A percentile compares a stretch with the other conserved stretches of the same genome.
These are phyloP conservation scores for Trametes sanguinea DNA, from an alignment of 768 basidiomycete species.

Conservation along the genomic window DNA sequence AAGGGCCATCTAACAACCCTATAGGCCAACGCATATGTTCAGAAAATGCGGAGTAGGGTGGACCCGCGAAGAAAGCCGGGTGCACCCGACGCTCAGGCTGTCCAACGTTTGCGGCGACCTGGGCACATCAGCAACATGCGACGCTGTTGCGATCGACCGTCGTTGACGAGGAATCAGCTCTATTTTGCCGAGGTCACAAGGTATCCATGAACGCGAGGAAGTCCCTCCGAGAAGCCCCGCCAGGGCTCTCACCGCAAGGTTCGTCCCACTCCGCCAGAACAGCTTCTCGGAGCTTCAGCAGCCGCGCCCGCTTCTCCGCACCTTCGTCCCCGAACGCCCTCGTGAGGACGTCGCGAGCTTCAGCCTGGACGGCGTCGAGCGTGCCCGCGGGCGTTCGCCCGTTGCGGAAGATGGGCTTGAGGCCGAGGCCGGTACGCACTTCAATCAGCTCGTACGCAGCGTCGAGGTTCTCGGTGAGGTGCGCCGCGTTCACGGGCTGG, in stretches of 20 bases:
- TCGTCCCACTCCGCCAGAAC: slow-evolving; percentile 14
- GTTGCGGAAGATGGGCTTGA: slow-evolving; percentile 21
- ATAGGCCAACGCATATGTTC: no score
- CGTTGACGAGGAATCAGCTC: no score
- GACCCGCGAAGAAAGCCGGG: no score
- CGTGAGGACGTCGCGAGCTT: slow-evolving; percentile 24
- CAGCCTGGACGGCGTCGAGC: slow-evolving; percentile 25
- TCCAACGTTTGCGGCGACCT: no score
- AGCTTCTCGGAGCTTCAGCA: slow-evolving; percentile 5
- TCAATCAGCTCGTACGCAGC: slow-evolving; percentile 32
- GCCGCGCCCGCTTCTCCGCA: slow-evolving; percentile 26
- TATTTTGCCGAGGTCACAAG: neutral
- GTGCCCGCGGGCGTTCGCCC: slow-evolving; percentile 25
- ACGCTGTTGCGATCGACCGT: no score
- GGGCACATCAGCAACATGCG: no score
- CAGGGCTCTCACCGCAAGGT: no score
- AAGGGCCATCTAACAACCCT: no score
- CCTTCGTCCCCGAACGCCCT: slow-evolving; percentile 30
- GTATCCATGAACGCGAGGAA: slow-evolving; percentile 4
- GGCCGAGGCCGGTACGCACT: slow-evolving; percentile 25
- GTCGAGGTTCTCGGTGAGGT: slow-evolving; percentile 23
- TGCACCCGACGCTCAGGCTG: no score
- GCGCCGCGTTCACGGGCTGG: slow-evolving; percentile 28
- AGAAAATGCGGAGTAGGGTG: no score
- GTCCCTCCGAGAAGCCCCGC: neutral